Evolutionary conservation across 1,139 yeast genomes (phyloP).

Genomic region (Blastobotrys persicus): DNA sequence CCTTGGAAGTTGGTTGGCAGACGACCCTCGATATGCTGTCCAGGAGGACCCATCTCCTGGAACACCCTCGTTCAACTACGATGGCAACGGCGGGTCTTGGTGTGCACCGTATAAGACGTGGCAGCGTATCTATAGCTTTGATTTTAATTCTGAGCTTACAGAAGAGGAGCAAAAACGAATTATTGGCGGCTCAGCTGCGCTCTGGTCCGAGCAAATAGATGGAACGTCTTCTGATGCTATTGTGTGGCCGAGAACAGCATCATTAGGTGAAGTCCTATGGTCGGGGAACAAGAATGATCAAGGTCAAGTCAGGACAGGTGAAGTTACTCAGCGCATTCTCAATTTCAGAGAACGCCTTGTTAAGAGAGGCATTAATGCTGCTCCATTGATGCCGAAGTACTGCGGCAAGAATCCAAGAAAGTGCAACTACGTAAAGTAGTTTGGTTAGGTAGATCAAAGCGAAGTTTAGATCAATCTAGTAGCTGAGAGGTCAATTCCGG

Average conservation of each 20-base stretch:
- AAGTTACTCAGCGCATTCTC: slow-evolving; percentile 43
- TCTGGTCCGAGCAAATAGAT: slow-evolving; percentile 49
- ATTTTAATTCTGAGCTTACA: slow-evolving; percentile 41
- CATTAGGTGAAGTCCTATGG: slow-evolving; percentile 49
- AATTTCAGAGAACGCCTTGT: slow-evolving; percentile 47
- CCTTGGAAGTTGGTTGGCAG: slow-evolving; percentile 44
- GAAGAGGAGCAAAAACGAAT: slow-evolving; percentile 38
- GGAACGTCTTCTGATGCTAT: slow-evolving; percentile 40
- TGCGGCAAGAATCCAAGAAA: slow-evolving; percentile 29
- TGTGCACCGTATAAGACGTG: slow-evolving; percentile 51
- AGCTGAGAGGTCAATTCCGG: too few relatives aligned
- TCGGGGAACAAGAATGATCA: slow-evolving; percentile 42
- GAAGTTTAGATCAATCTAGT: too few relatives aligned
- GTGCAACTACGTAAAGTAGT: not conserved
- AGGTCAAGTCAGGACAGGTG: slow-evolving; percentile 38
- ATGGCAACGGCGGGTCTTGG: slow-evolving; percentile 46
- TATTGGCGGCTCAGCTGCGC: slow-evolving; percentile 46
- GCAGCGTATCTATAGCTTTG: slow-evolving; percentile 47
- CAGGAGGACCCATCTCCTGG: slow-evolving; percentile 31
- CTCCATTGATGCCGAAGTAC: slow-evolving; percentile 45
- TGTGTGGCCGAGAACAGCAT: slow-evolving; percentile 50
- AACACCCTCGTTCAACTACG: slow-evolving; percentile 36
- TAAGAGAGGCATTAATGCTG: slow-evolving; percentile 41
- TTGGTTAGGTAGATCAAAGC: too few relatives aligned
- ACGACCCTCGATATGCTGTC: slow-evolving; percentile 40